phyloP scores from a whole-genome alignment of 441 rosid genomes.

The Daphne laureola region DNA sequence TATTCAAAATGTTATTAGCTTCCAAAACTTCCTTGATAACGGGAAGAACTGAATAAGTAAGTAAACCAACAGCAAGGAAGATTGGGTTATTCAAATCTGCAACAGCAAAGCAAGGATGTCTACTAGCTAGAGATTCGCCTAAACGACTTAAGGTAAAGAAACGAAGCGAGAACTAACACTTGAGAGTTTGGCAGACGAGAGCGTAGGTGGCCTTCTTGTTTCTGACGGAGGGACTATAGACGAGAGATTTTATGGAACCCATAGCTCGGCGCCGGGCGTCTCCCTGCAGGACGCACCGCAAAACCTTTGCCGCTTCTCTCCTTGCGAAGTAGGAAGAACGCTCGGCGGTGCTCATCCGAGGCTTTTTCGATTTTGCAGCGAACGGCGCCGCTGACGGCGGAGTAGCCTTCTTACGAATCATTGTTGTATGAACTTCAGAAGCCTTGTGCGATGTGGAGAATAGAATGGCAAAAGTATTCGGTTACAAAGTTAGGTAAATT shows the following conservation, averaged over 20 bases:
- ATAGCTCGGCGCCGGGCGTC: slow-evolving; percentile 72
- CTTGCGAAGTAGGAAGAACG: slow-evolving; percentile 71
- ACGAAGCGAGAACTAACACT: slow-evolving; percentile 31
- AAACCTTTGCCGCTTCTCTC: slow-evolving; percentile 79
- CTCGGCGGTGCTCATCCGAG: slow-evolving; percentile 35
- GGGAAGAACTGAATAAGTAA: slow-evolving; percentile 37
- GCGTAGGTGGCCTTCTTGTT: slow-evolving; percentile 87
- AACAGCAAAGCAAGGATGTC: not conserved
- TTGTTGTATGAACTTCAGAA: slow-evolving; percentile 8
- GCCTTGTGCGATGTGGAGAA: not conserved
- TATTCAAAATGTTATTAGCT: slow-evolving; percentile 41
- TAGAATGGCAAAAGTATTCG: not conserved
- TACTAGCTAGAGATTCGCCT: no score
- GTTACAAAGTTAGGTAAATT: no score
- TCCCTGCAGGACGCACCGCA: slow-evolving; percentile 62
- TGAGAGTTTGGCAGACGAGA: slow-evolving; percentile 87
- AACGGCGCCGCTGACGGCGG: slow-evolving; percentile 15
- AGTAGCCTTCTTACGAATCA: slow-evolving; percentile 34
- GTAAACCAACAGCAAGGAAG: not conserved
- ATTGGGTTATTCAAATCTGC: not conserved
- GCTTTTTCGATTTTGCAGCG: slow-evolving; percentile 19
- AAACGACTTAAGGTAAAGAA: not conserved
- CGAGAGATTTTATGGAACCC: slow-evolving; percentile 74
- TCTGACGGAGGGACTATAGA: slow-evolving; percentile 60
- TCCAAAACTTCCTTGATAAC: slow-evolving; percentile 68